Evolutionary conservation across 2,329 filamentous ascomycete species (phyloP).

Genomic region (Neopestalotiopsis rosae): DNA sequence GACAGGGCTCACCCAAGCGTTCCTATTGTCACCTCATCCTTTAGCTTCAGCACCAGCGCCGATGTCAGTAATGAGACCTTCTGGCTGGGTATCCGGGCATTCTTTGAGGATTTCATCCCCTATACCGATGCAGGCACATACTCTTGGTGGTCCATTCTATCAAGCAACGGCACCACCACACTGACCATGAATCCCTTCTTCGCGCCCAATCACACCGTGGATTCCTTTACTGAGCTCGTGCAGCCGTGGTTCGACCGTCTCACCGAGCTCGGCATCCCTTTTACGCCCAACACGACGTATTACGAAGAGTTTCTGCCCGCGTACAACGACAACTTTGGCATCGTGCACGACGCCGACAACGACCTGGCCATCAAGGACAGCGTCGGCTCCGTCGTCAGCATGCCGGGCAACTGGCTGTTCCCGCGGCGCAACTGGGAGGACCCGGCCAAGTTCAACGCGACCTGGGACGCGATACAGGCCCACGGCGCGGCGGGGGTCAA

Average conservation of each 20-base stretch:
- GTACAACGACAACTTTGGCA: constrained; percentile 46
- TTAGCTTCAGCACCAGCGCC: constrained; percentile 25
- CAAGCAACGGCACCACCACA: constrained; percentile 25
- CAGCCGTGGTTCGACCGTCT: constrained; percentile 37
- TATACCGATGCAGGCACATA: constrained; percentile 42
- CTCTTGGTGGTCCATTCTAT: constrained; percentile 35
- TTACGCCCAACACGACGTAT: constrained; percentile 33
- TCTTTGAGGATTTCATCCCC: constrained; percentile 36
- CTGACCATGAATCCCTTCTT: constrained; percentile 39
- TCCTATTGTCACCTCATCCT: constrained; percentile 35
- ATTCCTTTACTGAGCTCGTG: constrained; percentile 32
- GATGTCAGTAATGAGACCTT: constrained; percentile 37
- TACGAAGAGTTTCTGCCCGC: constrained; percentile 42
- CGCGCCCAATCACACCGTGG: constrained; percentile 32
- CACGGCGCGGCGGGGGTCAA: constrained; percentile 38
- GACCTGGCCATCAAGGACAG: neutral
- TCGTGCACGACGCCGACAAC: constrained; percentile 25
- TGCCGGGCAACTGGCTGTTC: constrained; percentile 44
- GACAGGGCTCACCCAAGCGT: constrained; percentile 35
- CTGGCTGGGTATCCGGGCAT: constrained; percentile 35
- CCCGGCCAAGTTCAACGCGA: constrained; percentile 35
- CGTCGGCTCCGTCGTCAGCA: constrained; percentile 29
- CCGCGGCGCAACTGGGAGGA: constrained; percentile 43
- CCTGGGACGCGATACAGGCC: constrained; percentile 37
- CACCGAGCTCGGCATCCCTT: constrained; percentile 30